phyloP scores from a whole-genome alignment of 2,329 filamentous ascomycete species.

The Myriosclerotinia scirpicola region DNA sequence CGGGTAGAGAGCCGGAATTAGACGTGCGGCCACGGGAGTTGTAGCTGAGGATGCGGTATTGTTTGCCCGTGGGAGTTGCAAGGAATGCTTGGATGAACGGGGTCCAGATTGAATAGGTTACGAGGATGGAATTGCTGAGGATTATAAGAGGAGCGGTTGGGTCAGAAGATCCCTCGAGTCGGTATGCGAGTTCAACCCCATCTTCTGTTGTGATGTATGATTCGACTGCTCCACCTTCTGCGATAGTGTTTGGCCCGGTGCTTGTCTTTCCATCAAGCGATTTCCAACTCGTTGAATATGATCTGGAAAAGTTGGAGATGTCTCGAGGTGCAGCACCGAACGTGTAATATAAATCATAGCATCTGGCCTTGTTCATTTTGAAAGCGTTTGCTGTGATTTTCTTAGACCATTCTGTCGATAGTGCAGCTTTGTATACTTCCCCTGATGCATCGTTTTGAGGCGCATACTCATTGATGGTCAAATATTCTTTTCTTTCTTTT shows the following conservation, averaged over 20 bases:
- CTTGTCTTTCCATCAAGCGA: conserved; percentile 49
- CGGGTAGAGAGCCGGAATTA: conserved; percentile 27
- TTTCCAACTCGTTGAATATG: conserved; percentile 40
- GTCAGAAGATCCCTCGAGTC: conserved; percentile 69
- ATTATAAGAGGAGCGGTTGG: conserved; percentile 70
- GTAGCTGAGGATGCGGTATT: conserved; percentile 75
- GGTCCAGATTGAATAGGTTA: conserved; percentile 80
- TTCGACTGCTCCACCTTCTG: conserved; percentile 55
- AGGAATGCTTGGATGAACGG: conserved; percentile 53
- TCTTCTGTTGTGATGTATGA: conserved; percentile 70
- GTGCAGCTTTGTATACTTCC: conserved; percentile 61
- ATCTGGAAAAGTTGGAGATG: conserved; percentile 43
- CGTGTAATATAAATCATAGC: conserved; percentile 73
- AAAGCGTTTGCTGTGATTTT: conserved; percentile 61
- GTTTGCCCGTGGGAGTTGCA: conserved; percentile 32
- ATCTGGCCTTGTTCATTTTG: conserved; percentile 55
- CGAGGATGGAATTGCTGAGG: conserved; percentile 78
- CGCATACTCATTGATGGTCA: conserved; percentile 72
- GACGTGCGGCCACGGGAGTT: conserved; percentile 61
- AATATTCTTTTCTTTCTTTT: conserved; percentile 55
- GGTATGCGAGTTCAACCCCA: conserved; percentile 68
- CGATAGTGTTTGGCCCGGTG: conserved; percentile 41
- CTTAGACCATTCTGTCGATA: conserved; percentile 59
- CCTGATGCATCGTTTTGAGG: conserved; percentile 66
- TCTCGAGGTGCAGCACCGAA: conserved; percentile 76